Evolutionary conservation across 208 protist species (phyloP), one percentile per base, ranked within the genome.

Genomic region (Trypanosomatidae sp.): DNA sequence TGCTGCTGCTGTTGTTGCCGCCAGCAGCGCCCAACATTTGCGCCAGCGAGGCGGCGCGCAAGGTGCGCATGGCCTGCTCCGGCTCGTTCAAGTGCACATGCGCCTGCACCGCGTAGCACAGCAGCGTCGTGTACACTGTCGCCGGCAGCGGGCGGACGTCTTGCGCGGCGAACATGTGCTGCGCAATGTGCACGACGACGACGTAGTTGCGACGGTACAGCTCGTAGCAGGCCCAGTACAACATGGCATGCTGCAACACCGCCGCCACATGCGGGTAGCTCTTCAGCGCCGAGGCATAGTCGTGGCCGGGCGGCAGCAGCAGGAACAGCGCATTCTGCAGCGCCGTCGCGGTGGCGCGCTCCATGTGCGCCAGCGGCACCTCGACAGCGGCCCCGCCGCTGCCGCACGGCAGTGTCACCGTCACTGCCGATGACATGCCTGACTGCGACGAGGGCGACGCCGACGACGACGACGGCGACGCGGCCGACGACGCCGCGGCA

Each of bases 281-380:
- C 38, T 86, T 68, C 7, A 72, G 39, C 11, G 73, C 70, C 44
- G 52, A 66, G 58, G 53, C 47, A 44, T 66, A 69, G 37, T 51
- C 79, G 57, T 77, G 52, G n/a, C 68, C 65, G 24, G 60, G 57
- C 13, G 84, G 76, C 19, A 88, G 43, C 6, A 88, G 51, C 13
- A 92, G 68, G 30, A 82, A 74, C 42, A 92, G 65, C 3, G 84
- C 78, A 48, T 92, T 92, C 62, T 82, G 79, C 28, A 88, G 44
- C 2, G 79, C 75, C 15, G 45, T 50, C 32, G 67, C 53, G 1
- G 73, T 72, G 20, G 83, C 61, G 24, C 66, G 53, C 43, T 83
- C 71, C 30, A 80, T 35, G 6, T 57, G 56, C 4, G 62, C 22
- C 45, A 61, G 33, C 19, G 52, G 33, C 45, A 51, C 39, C 25